Base-by-base conservation (phyloP, 2,329 filamentous ascomycete genomes). In the Truncatella angustata region DNA sequence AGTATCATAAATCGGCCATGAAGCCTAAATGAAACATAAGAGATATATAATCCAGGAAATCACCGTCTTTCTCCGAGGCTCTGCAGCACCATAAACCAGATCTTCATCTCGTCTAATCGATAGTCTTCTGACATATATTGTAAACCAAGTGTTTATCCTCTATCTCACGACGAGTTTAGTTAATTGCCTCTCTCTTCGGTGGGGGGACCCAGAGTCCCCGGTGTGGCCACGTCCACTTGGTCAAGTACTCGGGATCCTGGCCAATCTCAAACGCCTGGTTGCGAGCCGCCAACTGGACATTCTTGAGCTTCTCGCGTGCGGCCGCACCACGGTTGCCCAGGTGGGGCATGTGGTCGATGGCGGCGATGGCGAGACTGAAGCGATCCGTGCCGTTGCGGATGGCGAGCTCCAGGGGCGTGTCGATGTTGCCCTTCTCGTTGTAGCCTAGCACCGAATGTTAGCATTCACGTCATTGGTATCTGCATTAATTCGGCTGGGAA, bases 341-440 rank as follows among this genome's bases (percentile, higher is more conserved):
- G 1, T 71, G 68, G 6, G 77, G 74, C 61, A 90, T 80, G 56
- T 81, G 79, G 61, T 91, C 87, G 53, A 92, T 87, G 12, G 88
- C 88, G 61, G 87, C 83, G 55, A 92, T 90, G 9, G 88, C 88
- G 34, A 92, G 71, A 59, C 84, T 88, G 72, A 87, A 92, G 24
- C 88, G 79, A 70, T 92, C 88, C 0, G 87, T 88, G 62, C 86
- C 78, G 70, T 92, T 92, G 54, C 87, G 79, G 64, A 91, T 89
- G 24, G 88, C 88, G 57, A 92, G 73, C 70, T 91, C 88, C 18
- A 91, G 81, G 1, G 88, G 88, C 0, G 88, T 91, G 66, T 92
- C 87, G 60, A 91, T 91, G 67, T 91, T 92, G 43, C 88, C 88
- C 78, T 92, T 91, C 74, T 92, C 88, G 63, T 81, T 85, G 75